Conservation (phyloP, 441 rosid genomes). For the Jatropha multifida region DNA sequence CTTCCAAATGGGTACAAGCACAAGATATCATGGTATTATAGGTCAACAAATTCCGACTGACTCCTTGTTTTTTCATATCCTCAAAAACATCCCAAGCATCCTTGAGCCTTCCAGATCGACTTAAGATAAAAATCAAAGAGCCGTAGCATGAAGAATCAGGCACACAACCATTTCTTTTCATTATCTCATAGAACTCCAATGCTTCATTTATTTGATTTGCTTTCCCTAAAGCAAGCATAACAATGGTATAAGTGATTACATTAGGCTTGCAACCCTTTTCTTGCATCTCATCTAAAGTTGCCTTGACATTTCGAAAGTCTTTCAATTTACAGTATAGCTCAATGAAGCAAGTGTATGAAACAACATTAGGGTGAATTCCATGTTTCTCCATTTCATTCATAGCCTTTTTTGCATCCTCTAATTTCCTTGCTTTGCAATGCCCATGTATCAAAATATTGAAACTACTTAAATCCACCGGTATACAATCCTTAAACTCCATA, state of each 20-base stretch:
- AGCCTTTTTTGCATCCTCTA: slow-evolving; percentile 49
- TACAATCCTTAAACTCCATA: slow-evolving; percentile 40
- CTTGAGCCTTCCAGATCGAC: slow-evolving; percentile 63
- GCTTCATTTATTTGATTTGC: slow-evolving; percentile 61
- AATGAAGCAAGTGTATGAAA: slow-evolving; percentile 64
- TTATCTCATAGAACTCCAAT: slow-evolving; percentile 60
- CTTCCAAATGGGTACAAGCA: slow-evolving; percentile 49
- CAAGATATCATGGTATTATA: slow-evolving; percentile 61
- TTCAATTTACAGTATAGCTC: slow-evolving; percentile 58
- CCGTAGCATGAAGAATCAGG: slow-evolving; percentile 64
- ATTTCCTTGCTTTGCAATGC: slow-evolving; percentile 61
- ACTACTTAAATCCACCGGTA: slow-evolving; percentile 33
- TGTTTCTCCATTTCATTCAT: slow-evolving; percentile 56
- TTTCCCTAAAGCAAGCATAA: slow-evolving; percentile 71
- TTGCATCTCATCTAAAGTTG: slow-evolving; percentile 60
- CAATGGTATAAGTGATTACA: slow-evolving; percentile 55
- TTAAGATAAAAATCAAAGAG: slow-evolving; percentile 57
- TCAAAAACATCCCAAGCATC: slow-evolving; percentile 63
- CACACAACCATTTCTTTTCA: slow-evolving; percentile 63
- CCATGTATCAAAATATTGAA: slow-evolving; percentile 76
- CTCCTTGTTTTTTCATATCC: slow-evolving; percentile 73
- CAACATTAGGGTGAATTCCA: slow-evolving; percentile 48
- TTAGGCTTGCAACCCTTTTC: slow-evolving; percentile 57
- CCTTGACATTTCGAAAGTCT: slow-evolving; percentile 62
- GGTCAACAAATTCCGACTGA: slow-evolving; percentile 42